A percentile compares a stretch with the other conserved stretches of the same genome.
Evolutionary conservation across 768 basidiomycete species (phyloP).

Genomic region (Tephrocybe rancida): DNA sequence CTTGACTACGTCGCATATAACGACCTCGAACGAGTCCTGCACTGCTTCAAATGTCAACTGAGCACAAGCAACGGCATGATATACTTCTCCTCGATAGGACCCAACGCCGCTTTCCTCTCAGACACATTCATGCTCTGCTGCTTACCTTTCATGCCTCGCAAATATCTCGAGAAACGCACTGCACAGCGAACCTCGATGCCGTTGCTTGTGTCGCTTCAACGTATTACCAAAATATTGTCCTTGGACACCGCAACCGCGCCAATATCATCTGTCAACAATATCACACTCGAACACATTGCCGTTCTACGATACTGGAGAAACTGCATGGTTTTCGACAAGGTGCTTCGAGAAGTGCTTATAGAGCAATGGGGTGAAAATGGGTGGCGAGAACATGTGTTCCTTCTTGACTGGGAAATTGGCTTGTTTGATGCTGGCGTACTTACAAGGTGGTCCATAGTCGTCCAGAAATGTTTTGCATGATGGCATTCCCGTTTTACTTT

Average conservation of each 20-base stretch:
- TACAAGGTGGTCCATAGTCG: constrained; percentile 47
- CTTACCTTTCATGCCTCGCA: constrained; percentile 42
- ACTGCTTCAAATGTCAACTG: constrained; percentile 22
- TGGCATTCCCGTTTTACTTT: neutral
- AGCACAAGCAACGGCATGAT: constrained; percentile 21
- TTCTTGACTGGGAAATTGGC: constrained; percentile 53
- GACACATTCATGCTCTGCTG: constrained; percentile 41
- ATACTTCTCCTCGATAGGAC: constrained; percentile 40
- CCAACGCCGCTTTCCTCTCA: constrained; percentile 34
- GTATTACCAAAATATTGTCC: constrained; percentile 36
- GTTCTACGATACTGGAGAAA: constrained; percentile 24
- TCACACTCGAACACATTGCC: constrained; percentile 36
- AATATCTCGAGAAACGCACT: constrained; percentile 15
- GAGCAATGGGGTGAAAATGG: constrained; percentile 29
- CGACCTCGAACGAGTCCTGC: constrained; percentile 24
- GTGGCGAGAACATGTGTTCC: constrained; percentile 51
- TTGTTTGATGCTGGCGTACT: constrained; percentile 46
- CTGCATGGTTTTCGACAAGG: constrained; percentile 28
- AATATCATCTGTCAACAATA: constrained; percentile 39
- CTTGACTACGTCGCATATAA: constrained; percentile 24
- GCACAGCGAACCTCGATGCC: constrained; percentile 35
- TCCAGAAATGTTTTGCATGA: constrained; percentile 22
- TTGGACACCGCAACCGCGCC: constrained; percentile 24
- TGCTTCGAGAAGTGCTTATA: constrained; percentile 30
- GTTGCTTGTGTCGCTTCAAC: constrained; percentile 37